Conservation (phyloP, 257 asterid species). For the Jacaranda copaia region DNA sequence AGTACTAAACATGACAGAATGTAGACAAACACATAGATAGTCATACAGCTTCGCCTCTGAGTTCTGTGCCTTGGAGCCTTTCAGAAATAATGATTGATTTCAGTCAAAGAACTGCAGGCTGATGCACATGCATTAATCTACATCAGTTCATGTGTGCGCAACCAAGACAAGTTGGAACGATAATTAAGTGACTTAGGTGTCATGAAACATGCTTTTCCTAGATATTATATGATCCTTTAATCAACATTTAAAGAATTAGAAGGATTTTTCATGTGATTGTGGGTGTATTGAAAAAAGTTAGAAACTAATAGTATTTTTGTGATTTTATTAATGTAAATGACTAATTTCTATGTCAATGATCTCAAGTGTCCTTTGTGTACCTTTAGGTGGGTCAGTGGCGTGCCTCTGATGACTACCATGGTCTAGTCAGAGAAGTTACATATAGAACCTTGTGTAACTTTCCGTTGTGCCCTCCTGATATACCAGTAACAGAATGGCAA, state of each 20-base stretch:
- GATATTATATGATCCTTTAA: conserved; percentile 2
- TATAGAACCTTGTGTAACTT: conserved; percentile 75
- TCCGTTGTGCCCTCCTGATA: conserved; percentile 98
- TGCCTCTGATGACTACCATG: conserved; percentile 78
- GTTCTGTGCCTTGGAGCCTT: background rate
- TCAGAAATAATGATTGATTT: background rate
- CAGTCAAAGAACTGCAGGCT: background rate
- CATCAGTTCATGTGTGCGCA: background rate
- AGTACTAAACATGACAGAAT: background rate
- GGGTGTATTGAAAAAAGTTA: background rate
- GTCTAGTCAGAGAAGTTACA: conserved; percentile 85
- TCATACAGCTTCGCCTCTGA: background rate
- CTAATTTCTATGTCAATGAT: conserved; percentile 25
- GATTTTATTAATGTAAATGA: conserved; percentile 26
- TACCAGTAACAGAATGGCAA: conserved; percentile 87
- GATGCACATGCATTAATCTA: background rate
- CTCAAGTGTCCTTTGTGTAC: conserved; percentile 37
- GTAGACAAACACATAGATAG: background rate
- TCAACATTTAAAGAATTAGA: background rate
- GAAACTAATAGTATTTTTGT: background rate
- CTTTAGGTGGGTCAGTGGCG: conserved; percentile 83
- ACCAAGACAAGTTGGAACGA: conserved; percentile 7
- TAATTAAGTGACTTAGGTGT: background rate
- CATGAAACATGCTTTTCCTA: background rate
- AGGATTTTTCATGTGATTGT: background rate